Conservation (phyloP, 2,329 filamentous ascomycete species). For the Myriosclerotinia duriaeana region DNA sequence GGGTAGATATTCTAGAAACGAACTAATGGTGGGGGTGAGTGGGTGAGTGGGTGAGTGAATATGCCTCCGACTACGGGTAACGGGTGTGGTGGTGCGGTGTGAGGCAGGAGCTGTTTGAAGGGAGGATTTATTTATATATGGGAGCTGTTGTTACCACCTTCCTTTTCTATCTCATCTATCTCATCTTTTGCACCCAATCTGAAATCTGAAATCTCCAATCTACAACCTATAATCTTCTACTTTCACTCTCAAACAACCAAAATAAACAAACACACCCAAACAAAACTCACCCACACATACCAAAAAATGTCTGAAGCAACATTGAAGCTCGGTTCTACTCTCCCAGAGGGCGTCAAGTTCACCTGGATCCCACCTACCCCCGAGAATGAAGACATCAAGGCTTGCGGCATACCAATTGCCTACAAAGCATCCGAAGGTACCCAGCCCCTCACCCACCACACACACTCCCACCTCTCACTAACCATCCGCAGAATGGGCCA, state of each 20-base stretch:
- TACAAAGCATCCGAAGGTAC: conserved; percentile 76
- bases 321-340: conserved; percentile 69
- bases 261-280: background rate
- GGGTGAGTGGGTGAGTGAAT: background rate
- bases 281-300: no score
- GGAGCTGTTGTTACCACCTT: background rate
- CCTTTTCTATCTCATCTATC: background rate
- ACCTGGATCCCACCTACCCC: conserved; percentile 76
- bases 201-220: background rate
- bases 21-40: conserved; percentile 12
- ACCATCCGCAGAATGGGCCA: conserved; percentile 52
- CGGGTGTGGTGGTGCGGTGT: background rate
- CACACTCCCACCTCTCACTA: background rate
- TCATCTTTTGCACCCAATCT: background rate
- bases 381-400: conserved; percentile 66
- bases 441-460: background rate
- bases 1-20: background rate
- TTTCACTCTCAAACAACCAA: background rate
- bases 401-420: conserved; percentile 74
- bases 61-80: conserved; percentile 15
- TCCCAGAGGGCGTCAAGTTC: conserved; percentile 80
- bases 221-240: background rate
- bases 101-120: background rate
- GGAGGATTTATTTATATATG: conserved; percentile 8
- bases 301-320: conserved; percentile 30